These are phyloP conservation scores for Paxillus rubicundulus DNA, from an alignment of 768 basidiomycete species.

Conservation along the genomic window DNA sequence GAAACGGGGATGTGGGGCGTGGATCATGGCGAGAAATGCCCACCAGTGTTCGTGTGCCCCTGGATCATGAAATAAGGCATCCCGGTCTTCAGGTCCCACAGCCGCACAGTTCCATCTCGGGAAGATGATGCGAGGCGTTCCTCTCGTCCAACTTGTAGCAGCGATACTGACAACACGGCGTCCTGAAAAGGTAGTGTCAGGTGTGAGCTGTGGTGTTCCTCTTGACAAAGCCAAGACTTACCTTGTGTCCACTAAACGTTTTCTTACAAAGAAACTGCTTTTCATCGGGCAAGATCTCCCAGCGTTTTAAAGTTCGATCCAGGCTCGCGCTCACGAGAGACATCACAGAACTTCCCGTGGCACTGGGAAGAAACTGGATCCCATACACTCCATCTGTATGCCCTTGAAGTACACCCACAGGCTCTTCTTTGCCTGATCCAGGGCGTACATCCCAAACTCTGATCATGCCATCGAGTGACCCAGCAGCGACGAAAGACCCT, in stretches of 20 bases:
- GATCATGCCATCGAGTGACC: slow-evolving; percentile 49
- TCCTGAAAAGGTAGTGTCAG: slow-evolving; percentile 18
- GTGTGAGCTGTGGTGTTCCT: not conserved
- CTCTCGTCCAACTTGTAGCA: slow-evolving; percentile 33
- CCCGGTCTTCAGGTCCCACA: slow-evolving; percentile 37
- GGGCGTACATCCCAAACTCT: slow-evolving; percentile 50
- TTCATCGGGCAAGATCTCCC: slow-evolving; percentile 40
- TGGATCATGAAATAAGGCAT: slow-evolving; percentile 35
- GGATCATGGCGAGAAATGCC: slow-evolving; percentile 22
- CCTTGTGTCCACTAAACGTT: slow-evolving; percentile 32
- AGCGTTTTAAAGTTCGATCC: slow-evolving; percentile 37
- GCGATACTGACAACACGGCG: slow-evolving; percentile 30
- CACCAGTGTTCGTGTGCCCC: slow-evolving; percentile 35
- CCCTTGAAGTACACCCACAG: slow-evolving; percentile 23
- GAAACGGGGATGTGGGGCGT: slow-evolving; percentile 1
- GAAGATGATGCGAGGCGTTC: slow-evolving; percentile 38
- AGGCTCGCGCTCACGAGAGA: slow-evolving; percentile 30
- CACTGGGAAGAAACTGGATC: slow-evolving; percentile 30
- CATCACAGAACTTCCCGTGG: slow-evolving; percentile 24
- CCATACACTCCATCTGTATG: slow-evolving; percentile 31
- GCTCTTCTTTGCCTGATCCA: slow-evolving; percentile 26
- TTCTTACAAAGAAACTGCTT: slow-evolving; percentile 27
- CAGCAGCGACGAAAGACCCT: slow-evolving; percentile 49
- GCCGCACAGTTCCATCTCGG: slow-evolving; percentile 33
- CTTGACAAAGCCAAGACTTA: not conserved